phyloP scores from a whole-genome alignment of 1,139 yeast species.

The Pichia sp. region DNA sequence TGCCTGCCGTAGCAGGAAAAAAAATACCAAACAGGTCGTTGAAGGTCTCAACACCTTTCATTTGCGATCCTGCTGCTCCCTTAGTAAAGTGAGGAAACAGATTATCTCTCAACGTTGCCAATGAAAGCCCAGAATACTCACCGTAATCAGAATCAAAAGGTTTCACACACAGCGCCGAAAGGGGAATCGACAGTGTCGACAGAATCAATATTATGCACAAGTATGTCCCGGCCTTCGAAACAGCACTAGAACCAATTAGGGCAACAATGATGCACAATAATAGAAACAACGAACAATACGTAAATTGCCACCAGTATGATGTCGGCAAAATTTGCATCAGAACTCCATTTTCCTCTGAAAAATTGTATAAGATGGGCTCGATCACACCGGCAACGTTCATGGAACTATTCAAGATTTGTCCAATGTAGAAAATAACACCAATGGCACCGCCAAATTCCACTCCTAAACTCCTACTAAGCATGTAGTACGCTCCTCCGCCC shows the following conservation, averaged over 20 bases:
- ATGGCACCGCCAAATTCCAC: conserved; percentile 85
- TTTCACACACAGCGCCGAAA: conserved; percentile 60
- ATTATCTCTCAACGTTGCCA: conserved; percentile 60
- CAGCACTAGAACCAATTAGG: conserved; percentile 75
- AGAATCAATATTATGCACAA: conserved; percentile 63
- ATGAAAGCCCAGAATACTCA: conserved; percentile 69
- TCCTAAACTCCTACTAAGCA: conserved; percentile 75
- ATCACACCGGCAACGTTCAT: conserved; percentile 77
- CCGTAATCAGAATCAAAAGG: conserved; percentile 54
- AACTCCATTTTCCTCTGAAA: conserved; percentile 55
- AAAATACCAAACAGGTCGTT: conserved; percentile 86
- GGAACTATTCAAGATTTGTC: conserved; percentile 71
- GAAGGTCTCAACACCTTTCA: conserved; percentile 64
- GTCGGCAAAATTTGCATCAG: conserved; percentile 51
- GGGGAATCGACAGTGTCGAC: conserved; percentile 78
- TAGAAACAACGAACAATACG: conserved; percentile 51
- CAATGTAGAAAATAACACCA: conserved; percentile 70
- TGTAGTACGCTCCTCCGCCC: conserved; percentile 82
- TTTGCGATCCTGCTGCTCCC: conserved; percentile 88
- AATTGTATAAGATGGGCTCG: conserved; percentile 67
- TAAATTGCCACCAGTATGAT: conserved; percentile 49
- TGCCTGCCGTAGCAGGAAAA: conserved; percentile 97
- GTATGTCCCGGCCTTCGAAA: conserved; percentile 77
- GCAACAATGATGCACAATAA: conserved; percentile 74
- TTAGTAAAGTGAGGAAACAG: conserved; percentile 73